Evolutionary conservation across 331 rosid species (phyloP).

Genomic region (Acacia concinna): DNA sequence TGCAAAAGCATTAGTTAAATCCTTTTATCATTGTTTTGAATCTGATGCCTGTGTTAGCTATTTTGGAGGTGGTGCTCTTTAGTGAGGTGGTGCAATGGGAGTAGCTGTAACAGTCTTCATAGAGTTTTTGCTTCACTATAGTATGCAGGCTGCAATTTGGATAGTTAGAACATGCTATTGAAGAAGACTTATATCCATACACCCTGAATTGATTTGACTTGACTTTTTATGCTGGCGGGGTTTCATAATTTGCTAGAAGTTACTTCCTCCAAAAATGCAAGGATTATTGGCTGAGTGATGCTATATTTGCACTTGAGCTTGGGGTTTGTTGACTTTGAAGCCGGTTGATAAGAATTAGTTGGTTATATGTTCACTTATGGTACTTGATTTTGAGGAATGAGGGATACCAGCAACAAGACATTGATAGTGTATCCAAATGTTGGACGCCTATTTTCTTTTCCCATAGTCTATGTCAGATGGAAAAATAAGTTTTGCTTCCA

Average conservation of each 20-base stretch:
- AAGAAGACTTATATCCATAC: conserved; percentile 36
- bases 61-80: conserved; percentile 35
- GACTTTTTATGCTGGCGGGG: conserved; percentile 31
- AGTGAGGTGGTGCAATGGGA: conserved; percentile 37
- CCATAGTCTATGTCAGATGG: conserved; percentile 32
- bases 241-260: conserved; percentile 28
- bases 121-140: conserved; percentile 31
- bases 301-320: conserved; percentile 31
- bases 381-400: conserved; percentile 27
- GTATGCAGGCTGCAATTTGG: conserved; percentile 39
- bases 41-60: conserved; percentile 14
- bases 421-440: conserved; percentile 32
- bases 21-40: conserved; percentile 22
- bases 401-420: conserved; percentile 24
- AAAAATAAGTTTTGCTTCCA: conserved; percentile 26
- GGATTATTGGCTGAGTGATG: conserved; percentile 32
- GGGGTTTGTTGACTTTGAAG: conserved; percentile 35
- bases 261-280: conserved; percentile 35
- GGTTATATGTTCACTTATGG: conserved; percentile 32
- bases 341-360: conserved; percentile 29
- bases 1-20: conserved; percentile 14
- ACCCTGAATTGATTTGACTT: conserved; percentile 24
- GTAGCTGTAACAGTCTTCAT: conserved; percentile 32
- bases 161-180: conserved; percentile 30
- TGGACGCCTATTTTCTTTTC: conserved; percentile 28